Evolutionary conservation across 139 green algal species (phyloP), one percentile per base, ranked within the genome.

Genomic region (Picochlorum sp.): DNA sequence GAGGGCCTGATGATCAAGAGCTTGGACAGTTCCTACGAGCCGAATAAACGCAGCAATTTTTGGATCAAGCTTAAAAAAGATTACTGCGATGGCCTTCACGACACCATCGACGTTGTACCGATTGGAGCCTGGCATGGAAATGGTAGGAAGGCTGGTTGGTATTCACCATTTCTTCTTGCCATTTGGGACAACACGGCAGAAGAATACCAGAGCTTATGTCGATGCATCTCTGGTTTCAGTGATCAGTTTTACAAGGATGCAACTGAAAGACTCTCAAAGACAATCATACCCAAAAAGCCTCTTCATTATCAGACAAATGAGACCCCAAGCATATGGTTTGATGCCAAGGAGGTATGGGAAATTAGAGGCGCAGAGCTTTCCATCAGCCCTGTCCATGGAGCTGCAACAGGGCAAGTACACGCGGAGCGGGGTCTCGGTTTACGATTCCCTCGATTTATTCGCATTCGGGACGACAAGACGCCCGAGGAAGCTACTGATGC

Each of bases 1-100:
- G 84, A 90, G 64, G 87, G 87, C 1, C 69, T 95, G 16, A 93
- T 95, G 86, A 64, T 95, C 13, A 95, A 95, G 70, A 55, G 65
- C 4, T 62, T 95, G 60, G 50, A 56, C 25, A 49, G 57, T 12
- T 22, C 44, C 1, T 94, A 95, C 47, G 69, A 91, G 76, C 77
- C 85, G 30, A 77, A 59, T 70, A 81, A 78, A 37, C 75, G 87
- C 22, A 77, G 65, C 20, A 73, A 89, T n/a, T 60, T 63, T 33
- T 95, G 87, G 87, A 50, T 94, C 51, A 95, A 94, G 70, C 35
- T 92, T 1, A 82, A 81, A 24, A 52, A 67, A n/a, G 89, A 97
- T 69, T 96, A 96, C 43, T 74, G 78, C 22, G 74, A 84, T 59
- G 88, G 81, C 0, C 59, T 96, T 37, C 33, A 67, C 10, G 89